Evolutionary conservation across 176 grass and related monocot genomes (phyloP).

Genomic region (Hordeum marinum): DNA sequence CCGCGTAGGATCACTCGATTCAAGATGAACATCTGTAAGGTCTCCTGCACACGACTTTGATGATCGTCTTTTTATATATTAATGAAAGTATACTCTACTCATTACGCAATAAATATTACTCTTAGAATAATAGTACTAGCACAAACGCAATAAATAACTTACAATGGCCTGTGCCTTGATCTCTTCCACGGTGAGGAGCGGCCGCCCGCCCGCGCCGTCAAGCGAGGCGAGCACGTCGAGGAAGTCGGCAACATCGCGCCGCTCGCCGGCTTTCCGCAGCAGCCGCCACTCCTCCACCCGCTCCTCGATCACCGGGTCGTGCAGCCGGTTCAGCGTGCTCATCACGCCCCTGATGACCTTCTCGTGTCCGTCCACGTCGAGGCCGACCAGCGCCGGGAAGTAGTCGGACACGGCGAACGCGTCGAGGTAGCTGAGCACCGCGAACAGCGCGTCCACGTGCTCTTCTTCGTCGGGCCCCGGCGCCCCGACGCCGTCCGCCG

Average conservation of each 20-base stretch:
- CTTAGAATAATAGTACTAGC: too few relatives aligned
- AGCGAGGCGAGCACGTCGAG: conserved; percentile 41
- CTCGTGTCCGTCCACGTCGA: conserved; percentile 50
- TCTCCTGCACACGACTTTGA: too few relatives aligned
- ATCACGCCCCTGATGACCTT: conserved; percentile 17
- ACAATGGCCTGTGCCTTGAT: conserved; percentile 40
- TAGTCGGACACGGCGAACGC: conserved; percentile 52
- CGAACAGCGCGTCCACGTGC: conserved; percentile 36
- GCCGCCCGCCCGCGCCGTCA: background rate
- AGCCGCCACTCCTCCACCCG: conserved; percentile 36
- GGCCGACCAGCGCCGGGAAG: conserved; percentile 31
- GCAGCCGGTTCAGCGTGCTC: conserved; percentile 19
- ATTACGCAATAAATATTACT: too few relatives aligned
- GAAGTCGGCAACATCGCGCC: conserved; percentile 17
- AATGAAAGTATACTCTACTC: too few relatives aligned
- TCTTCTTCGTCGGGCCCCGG: conserved; percentile 32
- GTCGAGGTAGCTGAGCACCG: conserved; percentile 20
- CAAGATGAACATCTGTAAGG: too few relatives aligned
- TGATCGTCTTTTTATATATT: too few relatives aligned
- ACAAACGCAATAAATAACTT: background rate
- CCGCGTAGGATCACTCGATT: too few relatives aligned
- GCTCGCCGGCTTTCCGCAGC: conserved; percentile 7
- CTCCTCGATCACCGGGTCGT: conserved; percentile 21
- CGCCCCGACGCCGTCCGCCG: background rate
- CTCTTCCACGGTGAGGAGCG: conserved; percentile 30